These are phyloP conservation scores for Colletotrichum sp. DNA, from an alignment of 2,329 filamentous ascomycete species.

Conservation along the genomic window DNA sequence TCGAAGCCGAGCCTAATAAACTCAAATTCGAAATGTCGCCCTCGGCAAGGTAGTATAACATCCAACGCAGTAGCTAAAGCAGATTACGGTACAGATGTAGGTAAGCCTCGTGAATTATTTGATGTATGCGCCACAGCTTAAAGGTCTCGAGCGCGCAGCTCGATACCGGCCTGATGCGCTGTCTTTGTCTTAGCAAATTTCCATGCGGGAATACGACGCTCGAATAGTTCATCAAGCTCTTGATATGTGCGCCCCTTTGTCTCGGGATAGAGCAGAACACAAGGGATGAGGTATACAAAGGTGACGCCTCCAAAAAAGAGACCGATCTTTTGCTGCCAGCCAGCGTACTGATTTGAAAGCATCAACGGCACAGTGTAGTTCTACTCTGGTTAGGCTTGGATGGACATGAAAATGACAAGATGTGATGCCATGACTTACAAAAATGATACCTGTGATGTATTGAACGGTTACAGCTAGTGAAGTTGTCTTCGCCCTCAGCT, in stretches of 20 bases:
- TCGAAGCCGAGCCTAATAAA: no score
- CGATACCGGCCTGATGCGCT: not conserved
- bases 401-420: accelerated
- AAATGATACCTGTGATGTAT: not conserved
- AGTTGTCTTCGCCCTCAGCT: not conserved
- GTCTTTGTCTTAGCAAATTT: slow-evolving; percentile 13
- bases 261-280: not conserved
- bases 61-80: not conserved
- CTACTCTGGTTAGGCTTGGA: not conserved
- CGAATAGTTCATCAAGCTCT: slow-evolving; percentile 26
- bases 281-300: not conserved
- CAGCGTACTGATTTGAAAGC: not conserved
- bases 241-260: slow-evolving; percentile 17
- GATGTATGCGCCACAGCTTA: not conserved
- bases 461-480: not conserved
- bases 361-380: not conserved
- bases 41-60: not conserved
- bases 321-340: not conserved
- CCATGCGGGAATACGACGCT: slow-evolving; percentile 23
- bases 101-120: not conserved
- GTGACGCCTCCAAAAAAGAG: not conserved
- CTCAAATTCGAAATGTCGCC: no score
- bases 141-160: not conserved
- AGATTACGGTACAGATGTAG: not conserved
- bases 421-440: not conserved